Base-by-base conservation (phyloP, 768 basidiomycete genomes). In the Lactarius evosmus region DNA sequence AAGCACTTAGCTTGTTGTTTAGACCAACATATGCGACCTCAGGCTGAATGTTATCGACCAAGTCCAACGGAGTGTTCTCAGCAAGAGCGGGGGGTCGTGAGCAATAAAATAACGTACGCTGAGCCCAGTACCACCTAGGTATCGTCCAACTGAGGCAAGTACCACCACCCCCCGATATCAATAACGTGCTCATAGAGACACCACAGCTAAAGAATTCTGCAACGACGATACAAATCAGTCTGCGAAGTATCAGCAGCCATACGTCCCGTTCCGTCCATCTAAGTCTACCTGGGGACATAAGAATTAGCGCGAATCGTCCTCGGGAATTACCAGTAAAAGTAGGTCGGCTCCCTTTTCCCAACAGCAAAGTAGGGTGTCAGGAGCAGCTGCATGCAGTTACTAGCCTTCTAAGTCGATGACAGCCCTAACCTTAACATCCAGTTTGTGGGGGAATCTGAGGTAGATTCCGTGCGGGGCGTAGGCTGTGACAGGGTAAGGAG, bases 151-250 rank as follows among this genome's bases (percentile, higher is more conserved):
- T 98, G 96, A 30, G 92, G 85, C 70, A 97, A 98, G 74, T 98
- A 4, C 38, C 44, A 30, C 17, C 16, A 34, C 8, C 16, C 7
- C 17, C 29, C 33, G 60, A 29, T 19, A 7, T 41, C 22, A 4
- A 34, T 34, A 14, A 22, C 16, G 34, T 71, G 95, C 93, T 98
- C 95, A 7, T 91, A 95, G 41, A 78, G 61, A 98, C 82, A 0
- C 95, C 95, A 0, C 93, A 95, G 65, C 86, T 87, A 76, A 98
- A 98, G 30, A 98, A 81, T 64, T 98, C 96, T 4, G 95, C 96
- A 52, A 91, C 82, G 66, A 96, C 83, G 0, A 93, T 92, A 1
- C 93, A 95, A 61, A 88, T 89, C 0, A 95, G 95, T 69, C 90
- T 88, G 34, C 12, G 19, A 0, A 12, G 57, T 17, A 52, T 58